These are phyloP conservation scores for Schizophyllum amplum DNA, from an alignment of 1,284 basidiomycete genomes.

Conservation along the genomic window DNA sequence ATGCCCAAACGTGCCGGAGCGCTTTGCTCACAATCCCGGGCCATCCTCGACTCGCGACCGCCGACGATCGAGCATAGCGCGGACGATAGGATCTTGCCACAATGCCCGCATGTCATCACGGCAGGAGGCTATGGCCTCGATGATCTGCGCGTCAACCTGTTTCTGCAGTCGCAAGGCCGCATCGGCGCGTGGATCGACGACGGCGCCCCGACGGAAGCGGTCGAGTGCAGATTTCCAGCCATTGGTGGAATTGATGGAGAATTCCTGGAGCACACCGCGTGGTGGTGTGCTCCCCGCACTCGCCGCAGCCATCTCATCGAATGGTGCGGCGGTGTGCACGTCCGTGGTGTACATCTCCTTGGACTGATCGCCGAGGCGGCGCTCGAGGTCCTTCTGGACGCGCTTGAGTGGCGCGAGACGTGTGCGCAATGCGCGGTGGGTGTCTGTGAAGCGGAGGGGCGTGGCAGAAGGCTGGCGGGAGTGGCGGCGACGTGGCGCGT, in stretches of 20 bases:
- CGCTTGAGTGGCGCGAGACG: slow-evolving; percentile 59
- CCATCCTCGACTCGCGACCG: slow-evolving; percentile 51
- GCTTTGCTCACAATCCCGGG: slow-evolving; percentile 54
- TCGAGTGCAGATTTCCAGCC: slow-evolving; percentile 36
- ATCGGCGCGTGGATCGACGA: slow-evolving; percentile 19
- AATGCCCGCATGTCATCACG: slow-evolving; percentile 47
- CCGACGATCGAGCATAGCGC: slow-evolving; percentile 34
- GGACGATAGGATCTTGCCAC: slow-evolving; percentile 50
- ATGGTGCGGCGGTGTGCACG: slow-evolving; percentile 29
- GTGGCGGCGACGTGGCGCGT: slow-evolving; percentile 12
- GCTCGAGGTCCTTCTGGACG: slow-evolving; percentile 56
- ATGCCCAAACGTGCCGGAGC: background rate
- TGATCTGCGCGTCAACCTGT: slow-evolving; percentile 38
- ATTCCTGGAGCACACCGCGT: slow-evolving; percentile 25
- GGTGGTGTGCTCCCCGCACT: slow-evolving; percentile 19
- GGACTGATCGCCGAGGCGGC: slow-evolving; percentile 40
- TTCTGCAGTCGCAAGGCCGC: background rate
- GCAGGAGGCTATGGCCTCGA: slow-evolving; percentile 42
- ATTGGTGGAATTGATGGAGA: slow-evolving; percentile 35
- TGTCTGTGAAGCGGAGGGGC: slow-evolving; percentile 30
- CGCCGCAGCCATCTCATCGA: slow-evolving; percentile 15
- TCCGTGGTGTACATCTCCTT: slow-evolving; percentile 38
- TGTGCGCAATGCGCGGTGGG: slow-evolving; percentile 55
- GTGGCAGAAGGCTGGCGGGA: slow-evolving; percentile 16
- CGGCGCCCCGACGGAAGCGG: slow-evolving; percentile 24